Base-by-base conservation (phyloP, 371 early-diverging fungal species). In the Mucor lusitanicus region DNA sequence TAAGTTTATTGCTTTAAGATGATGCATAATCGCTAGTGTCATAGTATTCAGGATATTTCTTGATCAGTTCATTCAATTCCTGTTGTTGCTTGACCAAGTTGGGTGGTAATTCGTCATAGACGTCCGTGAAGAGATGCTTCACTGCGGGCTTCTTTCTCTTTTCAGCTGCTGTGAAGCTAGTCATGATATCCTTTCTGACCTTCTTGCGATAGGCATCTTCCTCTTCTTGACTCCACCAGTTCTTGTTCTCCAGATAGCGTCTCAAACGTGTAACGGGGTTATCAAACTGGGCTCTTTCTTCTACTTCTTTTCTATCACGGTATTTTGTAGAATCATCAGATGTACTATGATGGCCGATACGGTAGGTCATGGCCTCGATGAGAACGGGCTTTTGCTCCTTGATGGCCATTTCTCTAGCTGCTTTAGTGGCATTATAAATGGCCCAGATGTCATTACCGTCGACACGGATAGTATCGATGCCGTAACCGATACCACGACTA, bases 391-490 rank as follows among this genome's bases (percentile, higher is more conserved):
- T 87, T 78, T 88, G 82, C 64, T 95, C 84, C 25, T 86, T 87
- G 25, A 95, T 82, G 0, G 95, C 95, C 28, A 92, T 87, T 40
- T 87, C 81, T 64, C 97, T 83, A 1, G 99, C 98, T 44, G 87
- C 91, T 69, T 88, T 88, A 6, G 93, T 92, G 17, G 94, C 97
- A 71, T 94, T 94, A 75, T 96, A 98, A 25, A 98, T 94, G 3
- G 98, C 99, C 91, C 95, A 91, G 25, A 94, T 90, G 73, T 99
- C 99, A 80, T 98, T 99, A 58, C 99, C 99, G 70, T 99, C 99
- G 11, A 98, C 96, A 25, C 98, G 92, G 64, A 98, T 90, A 0
- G 97, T 95, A 81, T 94, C 92, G 70, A 99, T 96, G n/a, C 98
- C 99, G 72, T 99, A 99, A 5, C 98, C 99, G 60, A 92, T 87